A percentile compares a stretch with the other conserved stretches of the same genome.
Evolutionary conservation across 345 rosid genomes (phyloP).

Genomic region (Eucalyptus paniculata): DNA sequence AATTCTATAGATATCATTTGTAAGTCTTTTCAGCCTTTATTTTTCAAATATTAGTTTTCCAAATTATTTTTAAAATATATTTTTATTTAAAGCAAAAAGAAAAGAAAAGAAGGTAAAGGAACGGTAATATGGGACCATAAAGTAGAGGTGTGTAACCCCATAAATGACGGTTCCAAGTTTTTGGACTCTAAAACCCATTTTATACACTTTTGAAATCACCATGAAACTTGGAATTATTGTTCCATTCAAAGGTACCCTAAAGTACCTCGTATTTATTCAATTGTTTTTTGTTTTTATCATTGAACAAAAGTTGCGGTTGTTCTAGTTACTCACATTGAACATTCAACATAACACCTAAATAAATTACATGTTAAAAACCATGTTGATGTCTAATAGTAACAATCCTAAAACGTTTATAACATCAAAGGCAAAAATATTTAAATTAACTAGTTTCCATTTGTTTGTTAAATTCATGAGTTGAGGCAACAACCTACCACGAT

Average conservation of each 20-base stretch:
- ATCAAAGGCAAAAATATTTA: too few relatives aligned
- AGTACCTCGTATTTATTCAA: background rate
- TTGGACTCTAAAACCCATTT: background rate
- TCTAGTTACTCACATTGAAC: background rate
- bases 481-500: background rate
- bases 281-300: background rate
- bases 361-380: background rate
- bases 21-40: too few relatives aligned
- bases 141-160: background rate
- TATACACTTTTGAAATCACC: accelerated
- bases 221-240: background rate
- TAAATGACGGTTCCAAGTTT: background rate
- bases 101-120: background rate
- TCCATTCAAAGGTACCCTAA: background rate
- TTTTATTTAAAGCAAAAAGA: too few relatives aligned
- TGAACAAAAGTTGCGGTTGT: accelerated
- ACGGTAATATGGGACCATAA: background rate
- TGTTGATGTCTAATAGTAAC: background rate
- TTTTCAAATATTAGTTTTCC: too few relatives aligned
- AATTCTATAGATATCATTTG: too few relatives aligned
- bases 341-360: background rate
- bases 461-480: background rate
- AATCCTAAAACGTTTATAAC: background rate
- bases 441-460: background rate
- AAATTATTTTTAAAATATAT: too few relatives aligned